Base-by-base conservation (phyloP, 192 early-diverging fungal species). In the Physocladia obscura region DNA sequence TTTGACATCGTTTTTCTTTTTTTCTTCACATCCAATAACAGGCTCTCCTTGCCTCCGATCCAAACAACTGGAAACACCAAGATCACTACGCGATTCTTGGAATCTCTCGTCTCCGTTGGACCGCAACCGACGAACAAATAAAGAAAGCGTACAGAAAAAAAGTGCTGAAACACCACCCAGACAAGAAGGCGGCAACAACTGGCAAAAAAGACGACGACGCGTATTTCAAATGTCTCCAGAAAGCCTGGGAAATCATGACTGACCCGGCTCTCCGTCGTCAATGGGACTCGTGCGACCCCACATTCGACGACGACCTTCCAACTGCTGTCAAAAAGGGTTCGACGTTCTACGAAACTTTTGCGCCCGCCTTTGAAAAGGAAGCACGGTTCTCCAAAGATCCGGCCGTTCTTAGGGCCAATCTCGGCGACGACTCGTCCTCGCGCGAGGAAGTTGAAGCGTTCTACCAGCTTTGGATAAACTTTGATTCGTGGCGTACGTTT, bases 171-270 rank as follows among this genome's bases (percentile, higher is more conserved):
- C 26, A 58, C 19, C 37, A 39, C 75, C 97, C 97, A 38, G 97
- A 99, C 82, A 99, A 99, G 90, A 96, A 96, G 85, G 92, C 92
- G 21, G 91, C 90, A 15, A 76, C 82, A 21, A 69, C 55, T 48
- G 84, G 87, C 69, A 89, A 87, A 34, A 90, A 91, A 80, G 67
- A 59, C 63, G 92, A 95, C 71, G 97, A 99, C 82, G 81, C 88
- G n/a, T 97, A 98, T 84, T 99, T 99, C 91, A 99, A 99, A 87
- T 99, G 97, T 79, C 92, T 98, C 59, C 93, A 97, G 75, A 88
- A 87, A 74, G 79, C 97, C 8, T 93, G 88, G 78, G 95, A 99
- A 73, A 90, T 94, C 24, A 84, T 99, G 74, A 92, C 87, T 58
- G 92, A 99, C 79, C 88, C 88, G 19, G 84, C 84, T 49, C 91